Percentiles rank a stretch among this genome's conserved stretches.
These are phyloP conservation scores for Xylaria acuta DNA, from an alignment of 495 filamentous ascomycete species.

Conservation along the genomic window DNA sequence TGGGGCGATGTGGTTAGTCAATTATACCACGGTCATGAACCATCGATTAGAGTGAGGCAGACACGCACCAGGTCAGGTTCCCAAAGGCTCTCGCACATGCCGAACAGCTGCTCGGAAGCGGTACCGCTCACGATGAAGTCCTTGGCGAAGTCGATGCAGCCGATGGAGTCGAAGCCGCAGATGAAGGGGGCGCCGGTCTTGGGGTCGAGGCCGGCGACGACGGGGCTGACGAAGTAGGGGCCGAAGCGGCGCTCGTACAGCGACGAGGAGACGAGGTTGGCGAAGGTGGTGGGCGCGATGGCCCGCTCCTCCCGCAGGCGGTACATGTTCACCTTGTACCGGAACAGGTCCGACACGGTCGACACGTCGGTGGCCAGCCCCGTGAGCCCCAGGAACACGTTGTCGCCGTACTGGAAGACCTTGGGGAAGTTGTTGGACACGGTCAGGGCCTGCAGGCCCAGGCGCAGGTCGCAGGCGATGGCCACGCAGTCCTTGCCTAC, in stretches of 20 bases:
- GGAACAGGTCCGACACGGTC: constrained; percentile 95
- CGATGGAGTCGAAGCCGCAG: constrained; percentile 98
- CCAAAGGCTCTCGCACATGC: constrained; percentile 98
- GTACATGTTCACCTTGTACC: constrained; percentile 99
- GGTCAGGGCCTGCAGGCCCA: constrained; percentile 94
- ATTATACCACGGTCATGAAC: neutral
- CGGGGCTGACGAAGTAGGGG: constrained; percentile 92
- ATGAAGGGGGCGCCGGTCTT: constrained; percentile 95
- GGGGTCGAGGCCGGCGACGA: constrained; percentile 91
- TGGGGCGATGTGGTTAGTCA: constrained; percentile 36
- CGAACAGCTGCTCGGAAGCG: constrained; percentile 95
- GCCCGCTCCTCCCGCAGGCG: constrained; percentile 95
- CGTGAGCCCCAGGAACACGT: constrained; percentile 92
- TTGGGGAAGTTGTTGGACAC: constrained; percentile 99
- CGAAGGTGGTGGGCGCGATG: constrained; percentile 92
- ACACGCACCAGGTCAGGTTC: constrained; percentile 87
- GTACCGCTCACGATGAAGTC: constrained; percentile 99
- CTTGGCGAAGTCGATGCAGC: constrained; percentile 98
- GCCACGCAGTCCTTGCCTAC: constrained; percentile 99
- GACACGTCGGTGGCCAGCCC: constrained; percentile 94
- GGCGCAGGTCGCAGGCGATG: constrained; percentile 97
- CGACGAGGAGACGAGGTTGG: constrained; percentile 87
- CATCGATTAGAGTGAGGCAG: neutral
- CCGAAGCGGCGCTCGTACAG: constrained; percentile 97
- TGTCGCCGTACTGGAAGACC: constrained; percentile 94